phyloP scores from a whole-genome alignment of 805 yeast species.

The Candida piceae region DNA sequence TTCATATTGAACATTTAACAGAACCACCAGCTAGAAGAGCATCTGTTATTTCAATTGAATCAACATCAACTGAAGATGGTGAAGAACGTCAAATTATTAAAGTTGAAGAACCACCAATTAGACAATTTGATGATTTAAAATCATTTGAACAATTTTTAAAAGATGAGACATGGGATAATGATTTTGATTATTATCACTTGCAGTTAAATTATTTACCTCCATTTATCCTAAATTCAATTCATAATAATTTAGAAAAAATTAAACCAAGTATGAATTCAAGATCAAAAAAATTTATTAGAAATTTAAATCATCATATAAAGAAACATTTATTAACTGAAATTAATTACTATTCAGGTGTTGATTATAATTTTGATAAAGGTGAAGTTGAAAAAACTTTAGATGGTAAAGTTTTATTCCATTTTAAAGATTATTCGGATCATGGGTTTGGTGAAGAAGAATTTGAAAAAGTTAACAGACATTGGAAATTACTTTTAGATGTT shows the following conservation, averaged over 20 bases:
- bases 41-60: conserved; percentile 9
- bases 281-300: conserved; percentile 62
- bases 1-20: conserved; percentile 27
- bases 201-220: conserved; percentile 28
- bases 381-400: conserved; percentile 42
- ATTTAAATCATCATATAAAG: conserved; percentile 65
- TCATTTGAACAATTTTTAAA: conserved; percentile 57
- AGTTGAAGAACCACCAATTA: conserved; percentile 20
- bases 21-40: conserved; percentile 17
- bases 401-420: conserved; percentile 54
- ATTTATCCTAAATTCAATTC: conserved; percentile 60
- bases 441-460: conserved; percentile 38
- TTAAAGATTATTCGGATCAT: conserved; percentile 50
- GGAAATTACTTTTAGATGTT: conserved; percentile 57
- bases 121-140: conserved; percentile 51
- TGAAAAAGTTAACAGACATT: conserved; percentile 40
- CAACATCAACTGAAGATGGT: conserved; percentile 5
- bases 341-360: conserved; percentile 48
- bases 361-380: conserved; percentile 33
- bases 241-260: conserved; percentile 61
- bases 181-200: conserved; percentile 20
- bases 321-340: conserved; percentile 62
- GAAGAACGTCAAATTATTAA: conserved; percentile 1
- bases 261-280: conserved; percentile 66
- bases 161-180: conserved; percentile 41